Conservation (phyloP, 176 grass and related monocot species). For the Aegilops longissima region DNA sequence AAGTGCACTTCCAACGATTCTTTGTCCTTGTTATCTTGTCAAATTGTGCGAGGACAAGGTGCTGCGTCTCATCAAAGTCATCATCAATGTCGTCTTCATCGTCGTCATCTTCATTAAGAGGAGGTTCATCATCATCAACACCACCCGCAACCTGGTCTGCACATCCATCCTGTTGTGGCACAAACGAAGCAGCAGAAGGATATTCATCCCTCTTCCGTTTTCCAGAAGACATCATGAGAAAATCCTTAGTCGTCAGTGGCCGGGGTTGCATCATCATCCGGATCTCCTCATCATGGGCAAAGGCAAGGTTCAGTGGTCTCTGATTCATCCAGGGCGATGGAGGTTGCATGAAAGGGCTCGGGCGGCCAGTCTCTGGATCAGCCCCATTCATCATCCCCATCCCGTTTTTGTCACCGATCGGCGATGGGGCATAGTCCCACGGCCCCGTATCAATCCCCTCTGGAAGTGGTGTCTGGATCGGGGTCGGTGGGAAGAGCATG, state of each 20-base stretch:
- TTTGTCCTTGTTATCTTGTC: constrained; percentile 84
- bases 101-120: constrained; percentile 76
- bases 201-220: constrained; percentile 89
- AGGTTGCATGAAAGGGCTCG: constrained; percentile 70
- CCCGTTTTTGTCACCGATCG: constrained; percentile 60
- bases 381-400: constrained; percentile 29
- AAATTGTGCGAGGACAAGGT: constrained; percentile 74
- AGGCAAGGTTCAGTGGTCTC: constrained; percentile 66
- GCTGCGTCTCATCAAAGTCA: constrained; percentile 66
- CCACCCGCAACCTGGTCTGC: constrained; percentile 42
- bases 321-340: constrained; percentile 80
- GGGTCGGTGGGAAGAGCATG: constrained; percentile 86
- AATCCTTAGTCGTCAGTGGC: constrained; percentile 53
- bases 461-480: constrained; percentile 73
- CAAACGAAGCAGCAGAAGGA: constrained; percentile 64
- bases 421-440: constrained; percentile 90
- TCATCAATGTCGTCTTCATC: constrained; percentile 69
- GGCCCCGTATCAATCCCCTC: constrained; percentile 44
- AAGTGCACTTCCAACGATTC: constrained; percentile 76
- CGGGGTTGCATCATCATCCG: constrained; percentile 36
- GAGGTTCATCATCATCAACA: constrained; percentile 69
- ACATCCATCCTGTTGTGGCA: constrained; percentile 98
- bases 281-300: constrained; percentile 48
- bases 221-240: constrained; percentile 69
- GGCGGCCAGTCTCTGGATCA: constrained; percentile 58